Evolutionary conservation across 2,329 filamentous ascomycete species (phyloP).

Genomic region (Alternaria metachromatica): DNA sequence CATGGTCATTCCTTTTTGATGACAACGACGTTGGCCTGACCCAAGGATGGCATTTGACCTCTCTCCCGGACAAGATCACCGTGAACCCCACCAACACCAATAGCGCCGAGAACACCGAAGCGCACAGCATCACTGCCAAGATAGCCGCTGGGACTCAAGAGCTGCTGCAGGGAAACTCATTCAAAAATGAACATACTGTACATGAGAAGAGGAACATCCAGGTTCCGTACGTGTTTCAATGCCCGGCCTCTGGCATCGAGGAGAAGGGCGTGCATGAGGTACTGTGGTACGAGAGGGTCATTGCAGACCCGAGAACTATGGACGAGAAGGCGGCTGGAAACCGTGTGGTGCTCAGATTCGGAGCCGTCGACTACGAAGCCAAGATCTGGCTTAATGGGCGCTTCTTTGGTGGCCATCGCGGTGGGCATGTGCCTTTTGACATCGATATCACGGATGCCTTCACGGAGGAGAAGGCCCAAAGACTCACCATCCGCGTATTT

Average conservation of each 20-base stretch:
- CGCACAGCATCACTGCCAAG: conserved; percentile 53
- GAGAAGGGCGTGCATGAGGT: conserved; percentile 70
- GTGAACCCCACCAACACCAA: conserved; percentile 30
- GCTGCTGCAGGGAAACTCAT: conserved; percentile 56
- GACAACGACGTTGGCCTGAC: conserved; percentile 65
- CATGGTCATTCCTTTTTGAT: conserved; percentile 71
- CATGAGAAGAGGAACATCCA: conserved; percentile 61
- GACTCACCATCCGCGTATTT: conserved; percentile 64
- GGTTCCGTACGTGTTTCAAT: conserved; percentile 71
- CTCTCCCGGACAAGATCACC: conserved; percentile 55
- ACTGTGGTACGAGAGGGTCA: conserved; percentile 67
- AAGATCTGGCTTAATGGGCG: conserved; percentile 63
- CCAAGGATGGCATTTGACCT: conserved; percentile 61
- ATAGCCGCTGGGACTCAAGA: conserved; percentile 59
- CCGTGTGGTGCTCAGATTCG: conserved; percentile 61
- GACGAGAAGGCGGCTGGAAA: conserved; percentile 51
- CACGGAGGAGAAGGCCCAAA: conserved; percentile 17
- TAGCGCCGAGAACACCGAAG: conserved; percentile 27
- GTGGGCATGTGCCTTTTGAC: conserved; percentile 65
- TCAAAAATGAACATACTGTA: conserved; percentile 39
- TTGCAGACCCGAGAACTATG: conserved; percentile 58
- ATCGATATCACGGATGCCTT: conserved; percentile 63
- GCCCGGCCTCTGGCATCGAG: conserved; percentile 67
- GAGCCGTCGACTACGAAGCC: conserved; percentile 68
- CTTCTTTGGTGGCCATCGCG: conserved; percentile 62